Conservation (phyloP, 2,329 filamentous ascomycete species). For the Dactylonectria macrodidyma region DNA sequence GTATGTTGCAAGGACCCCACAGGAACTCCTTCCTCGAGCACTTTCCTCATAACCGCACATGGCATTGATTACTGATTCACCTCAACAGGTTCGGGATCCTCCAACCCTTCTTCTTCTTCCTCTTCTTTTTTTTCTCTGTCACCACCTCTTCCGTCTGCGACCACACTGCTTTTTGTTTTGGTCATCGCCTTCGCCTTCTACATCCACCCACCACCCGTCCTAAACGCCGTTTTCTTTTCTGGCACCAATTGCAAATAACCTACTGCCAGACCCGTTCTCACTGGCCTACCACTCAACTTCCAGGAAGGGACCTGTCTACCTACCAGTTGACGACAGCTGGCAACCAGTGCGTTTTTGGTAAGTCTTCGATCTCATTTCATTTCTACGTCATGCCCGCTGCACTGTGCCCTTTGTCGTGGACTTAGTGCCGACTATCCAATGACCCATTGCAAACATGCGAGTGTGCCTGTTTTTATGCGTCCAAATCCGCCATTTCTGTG, state of each 20-base stretch:
- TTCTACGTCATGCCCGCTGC: constrained; percentile 7
- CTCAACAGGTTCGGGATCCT: not conserved
- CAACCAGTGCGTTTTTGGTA: constrained; percentile 49
- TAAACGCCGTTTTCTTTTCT: constrained; percentile 25
- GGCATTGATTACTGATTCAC: not conserved
- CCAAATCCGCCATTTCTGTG: not conserved
- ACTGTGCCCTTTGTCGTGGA: constrained; percentile 3
- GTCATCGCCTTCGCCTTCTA: constrained; percentile 27
- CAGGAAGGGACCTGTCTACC: constrained; percentile 54
- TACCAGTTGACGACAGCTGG: constrained; percentile 56
- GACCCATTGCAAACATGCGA: not conserved
- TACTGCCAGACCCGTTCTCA: constrained; percentile 36
- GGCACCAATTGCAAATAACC: constrained; percentile 24
- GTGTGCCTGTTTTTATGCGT: not conserved
- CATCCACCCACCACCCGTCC: constrained; percentile 6
- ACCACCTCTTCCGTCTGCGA: constrained; percentile 14
- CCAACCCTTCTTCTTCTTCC: constrained; percentile 10
- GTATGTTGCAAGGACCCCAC: constrained; percentile 6
- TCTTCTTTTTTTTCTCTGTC: constrained; percentile 11
- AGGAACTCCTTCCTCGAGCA: constrained; percentile 32
- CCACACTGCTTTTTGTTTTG: constrained; percentile 14
- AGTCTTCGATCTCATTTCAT: constrained; percentile 39
- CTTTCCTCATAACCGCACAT: constrained; percentile 3
- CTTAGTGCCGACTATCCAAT: not conserved
- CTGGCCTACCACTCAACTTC: constrained; percentile 7